A percentile compares a stretch with the other conserved stretches of the same genome.
Evolutionary conservation across 306 rosid genomes (phyloP).

Genomic region (Acacia acuminata): DNA sequence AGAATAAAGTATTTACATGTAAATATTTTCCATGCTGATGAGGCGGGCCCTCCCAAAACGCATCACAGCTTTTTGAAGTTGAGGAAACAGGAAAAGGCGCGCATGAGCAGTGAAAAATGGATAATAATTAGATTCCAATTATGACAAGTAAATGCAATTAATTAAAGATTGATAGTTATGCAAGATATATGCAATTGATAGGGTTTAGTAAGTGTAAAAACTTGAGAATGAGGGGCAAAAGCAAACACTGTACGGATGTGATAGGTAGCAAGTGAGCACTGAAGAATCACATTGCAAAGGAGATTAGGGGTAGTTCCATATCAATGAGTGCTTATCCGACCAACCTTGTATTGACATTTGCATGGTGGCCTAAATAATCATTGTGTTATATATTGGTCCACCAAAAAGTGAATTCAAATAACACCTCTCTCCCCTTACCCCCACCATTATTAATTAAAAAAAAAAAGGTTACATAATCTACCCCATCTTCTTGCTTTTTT

Average conservation of each 20-base stretch:
- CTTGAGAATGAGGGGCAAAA: neutral
- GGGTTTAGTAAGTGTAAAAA: neutral
- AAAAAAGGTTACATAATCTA: conserved; percentile 26
- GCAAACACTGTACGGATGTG: neutral
- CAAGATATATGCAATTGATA: neutral
- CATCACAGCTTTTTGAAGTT: neutral
- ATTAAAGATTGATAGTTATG: neutral
- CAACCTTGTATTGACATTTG: conserved; percentile 29
- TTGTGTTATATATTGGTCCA: conserved; percentile 29
- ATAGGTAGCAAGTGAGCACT: neutral
- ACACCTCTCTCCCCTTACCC: conserved; percentile 11
- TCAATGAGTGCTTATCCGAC: conserved; percentile 34
- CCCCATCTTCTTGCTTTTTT: conserved; percentile 26
- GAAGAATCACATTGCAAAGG: conserved; percentile 5
- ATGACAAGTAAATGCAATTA: neutral
- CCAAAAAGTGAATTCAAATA: conserved; percentile 27
- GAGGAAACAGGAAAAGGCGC: neutral
- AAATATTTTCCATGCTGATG: neutral
- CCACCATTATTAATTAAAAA: neutral
- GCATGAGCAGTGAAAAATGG: neutral
- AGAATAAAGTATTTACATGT: neutral
- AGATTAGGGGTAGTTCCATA: conserved; percentile 24
- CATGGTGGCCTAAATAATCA: conserved; percentile 46
- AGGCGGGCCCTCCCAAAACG: neutral
- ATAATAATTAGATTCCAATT: neutral